These are phyloP conservation scores for Magnaporthiopsis incrustans DNA, from an alignment of 2,329 filamentous ascomycete species.

Conservation along the genomic window DNA sequence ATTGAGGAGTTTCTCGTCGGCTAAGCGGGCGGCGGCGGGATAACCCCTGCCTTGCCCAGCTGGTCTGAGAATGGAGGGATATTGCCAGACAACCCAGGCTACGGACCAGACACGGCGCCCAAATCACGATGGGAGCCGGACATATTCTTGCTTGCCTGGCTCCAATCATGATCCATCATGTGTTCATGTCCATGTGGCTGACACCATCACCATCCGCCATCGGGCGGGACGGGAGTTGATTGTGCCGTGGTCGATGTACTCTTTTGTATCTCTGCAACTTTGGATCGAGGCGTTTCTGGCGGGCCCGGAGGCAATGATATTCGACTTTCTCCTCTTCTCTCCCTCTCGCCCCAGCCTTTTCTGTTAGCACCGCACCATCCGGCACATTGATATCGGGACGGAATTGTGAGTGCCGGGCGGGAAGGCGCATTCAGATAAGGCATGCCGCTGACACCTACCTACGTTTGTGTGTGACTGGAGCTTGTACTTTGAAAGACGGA, in stretches of 20 bases:
- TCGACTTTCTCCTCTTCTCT: background rate
- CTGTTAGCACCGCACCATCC: no score
- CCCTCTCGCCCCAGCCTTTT: background rate
- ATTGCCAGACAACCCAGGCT: background rate
- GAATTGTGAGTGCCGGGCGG: background rate
- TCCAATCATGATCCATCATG: background rate
- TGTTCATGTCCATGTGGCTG: background rate
- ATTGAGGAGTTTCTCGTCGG: constrained; percentile 63
- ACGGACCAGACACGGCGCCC: background rate
- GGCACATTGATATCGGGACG: background rate
- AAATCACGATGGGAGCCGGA: background rate
- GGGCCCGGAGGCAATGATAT: background rate
- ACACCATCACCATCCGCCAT: background rate
- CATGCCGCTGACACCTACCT: background rate
- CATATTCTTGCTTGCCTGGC: background rate
- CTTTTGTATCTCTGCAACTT: background rate
- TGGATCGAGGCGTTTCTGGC: background rate
- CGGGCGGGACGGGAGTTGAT: background rate
- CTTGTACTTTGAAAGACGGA: background rate
- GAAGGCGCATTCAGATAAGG: background rate
- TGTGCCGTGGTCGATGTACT: background rate
- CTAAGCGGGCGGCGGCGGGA: constrained; percentile 18
- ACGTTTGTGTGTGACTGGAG: background rate
- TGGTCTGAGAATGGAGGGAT: background rate
- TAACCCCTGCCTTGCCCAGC: background rate